Evolutionary conservation across 768 basidiomycete genomes (phyloP), one percentile per base, ranked within the genome.

Genomic region (Termitomyces sp.): DNA sequence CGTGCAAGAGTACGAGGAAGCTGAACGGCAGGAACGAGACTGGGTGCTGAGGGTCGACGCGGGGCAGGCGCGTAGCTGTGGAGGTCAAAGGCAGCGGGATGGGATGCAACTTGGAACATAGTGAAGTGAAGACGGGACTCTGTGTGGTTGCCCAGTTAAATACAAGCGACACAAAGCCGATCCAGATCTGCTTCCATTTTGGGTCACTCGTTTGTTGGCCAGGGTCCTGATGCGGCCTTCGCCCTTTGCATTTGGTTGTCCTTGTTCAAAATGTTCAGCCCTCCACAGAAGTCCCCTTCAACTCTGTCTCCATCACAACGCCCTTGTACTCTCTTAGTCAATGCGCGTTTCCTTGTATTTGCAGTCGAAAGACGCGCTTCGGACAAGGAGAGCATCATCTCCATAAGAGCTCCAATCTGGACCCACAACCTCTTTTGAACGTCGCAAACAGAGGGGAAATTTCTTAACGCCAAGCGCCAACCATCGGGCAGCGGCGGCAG

Each of bases 1-100:
- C 88, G 82, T 34, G 81, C 75, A 52, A 92, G 84, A 42, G 76
- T 83, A 57, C 89, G 82, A n/a, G 89, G 90, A 24, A 92, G 82
- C 64, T 89, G 86, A 12, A 91, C 78, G 63, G 64, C 68, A 4
- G 74, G 67, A 13, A 65, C 60, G 39, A 52, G 58, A 12, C 65
- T 27, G 4, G 70, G 57, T 3, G 67, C 58, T 24, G 65, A 52
- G 20, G 69, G 50, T 33, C 69, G 61, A n/a, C 68, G 57, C 42
- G 70, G 73, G 33, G 70, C 73, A 54, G 73, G 73, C 31, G 66
- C 63, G 63, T 77, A 76, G 51, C 64, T 62, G 66, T 74, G 76
- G 60, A 69, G 69, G 60, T 68, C 63, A 65, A 79, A 80, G 50
- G 76, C 61, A 39, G 76, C 60, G 33, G 76, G 73, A 54, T 80